These are phyloP conservation scores for Sporothrix protearum DNA, from an alignment of 2,329 filamentous ascomycete genomes.

Conservation along the genomic window DNA sequence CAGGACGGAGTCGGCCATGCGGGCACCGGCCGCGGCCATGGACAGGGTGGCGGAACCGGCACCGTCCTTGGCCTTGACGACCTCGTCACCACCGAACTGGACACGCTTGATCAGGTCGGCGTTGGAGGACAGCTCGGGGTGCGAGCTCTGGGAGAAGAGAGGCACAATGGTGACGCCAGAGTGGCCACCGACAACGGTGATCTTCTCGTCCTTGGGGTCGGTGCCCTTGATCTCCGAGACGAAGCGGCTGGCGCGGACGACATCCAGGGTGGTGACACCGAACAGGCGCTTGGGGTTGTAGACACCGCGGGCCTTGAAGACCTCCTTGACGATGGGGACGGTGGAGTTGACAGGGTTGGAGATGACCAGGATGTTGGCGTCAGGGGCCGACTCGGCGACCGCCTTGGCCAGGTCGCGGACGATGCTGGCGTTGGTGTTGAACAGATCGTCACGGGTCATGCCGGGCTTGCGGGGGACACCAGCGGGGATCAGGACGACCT, in stretches of 20 bases:
- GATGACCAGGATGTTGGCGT: slow-evolving; percentile 96
- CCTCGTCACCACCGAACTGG: slow-evolving; percentile 98
- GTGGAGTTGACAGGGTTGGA: slow-evolving; percentile 99
- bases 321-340: slow-evolving; percentile 93
- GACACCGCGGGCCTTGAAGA: slow-evolving; percentile 91
- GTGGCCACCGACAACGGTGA: slow-evolving; percentile 96
- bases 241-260: slow-evolving; percentile 96
- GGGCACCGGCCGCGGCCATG: slow-evolving; percentile 93
- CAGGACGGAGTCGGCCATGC: slow-evolving; percentile 85
- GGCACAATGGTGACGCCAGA: slow-evolving; percentile 97
- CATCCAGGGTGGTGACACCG: slow-evolving; percentile 98
- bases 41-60: slow-evolving; percentile 95
- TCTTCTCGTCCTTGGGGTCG: slow-evolving; percentile 88
- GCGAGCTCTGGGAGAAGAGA: slow-evolving; percentile 89
- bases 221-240: slow-evolving; percentile 89
- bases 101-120: slow-evolving; percentile 84
- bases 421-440: slow-evolving; percentile 99
- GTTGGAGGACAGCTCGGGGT: slow-evolving; percentile 77
- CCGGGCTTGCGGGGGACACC: slow-evolving; percentile 98
- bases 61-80: slow-evolving; percentile 98
- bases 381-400: slow-evolving; percentile 78
- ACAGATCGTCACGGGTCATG: slow-evolving; percentile 99
- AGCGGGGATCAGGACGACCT: slow-evolving; percentile 95
- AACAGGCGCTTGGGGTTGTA: slow-evolving; percentile 99
- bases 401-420: slow-evolving; percentile 98